phyloP scores from a whole-genome alignment of 345 rosid genomes.

The Mallotus nudiflorus region DNA sequence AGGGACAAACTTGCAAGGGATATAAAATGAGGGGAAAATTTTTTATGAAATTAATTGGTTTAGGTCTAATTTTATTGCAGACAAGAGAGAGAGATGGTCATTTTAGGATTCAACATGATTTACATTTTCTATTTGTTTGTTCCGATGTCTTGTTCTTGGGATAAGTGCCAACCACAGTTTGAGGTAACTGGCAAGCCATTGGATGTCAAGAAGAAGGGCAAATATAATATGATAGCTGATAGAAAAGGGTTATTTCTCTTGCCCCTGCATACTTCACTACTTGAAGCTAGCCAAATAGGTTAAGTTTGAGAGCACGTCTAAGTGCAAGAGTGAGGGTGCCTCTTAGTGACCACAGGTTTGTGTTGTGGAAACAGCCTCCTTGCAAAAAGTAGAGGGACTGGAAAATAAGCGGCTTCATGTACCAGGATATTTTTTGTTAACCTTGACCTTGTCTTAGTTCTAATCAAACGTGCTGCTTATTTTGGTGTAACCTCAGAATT shows the following conservation, averaged over 20 bases:
- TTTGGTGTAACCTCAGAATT: neutral
- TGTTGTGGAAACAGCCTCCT: neutral
- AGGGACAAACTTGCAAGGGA: neutral
- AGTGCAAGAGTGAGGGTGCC: neutral
- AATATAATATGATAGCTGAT: neutral
- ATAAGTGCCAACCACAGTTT: neutral
- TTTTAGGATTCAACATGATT: neutral
- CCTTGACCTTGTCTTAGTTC: neutral
- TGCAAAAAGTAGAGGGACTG: too few species aligned
- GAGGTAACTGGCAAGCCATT: neutral
- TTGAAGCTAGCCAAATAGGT: neutral
- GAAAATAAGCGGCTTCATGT: too few species aligned
- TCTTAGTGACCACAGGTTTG: neutral
- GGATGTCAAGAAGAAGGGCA: neutral
- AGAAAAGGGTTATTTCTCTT: neutral
- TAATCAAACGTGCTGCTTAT: neutral
- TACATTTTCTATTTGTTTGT: too few species aligned
- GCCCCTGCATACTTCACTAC: neutral
- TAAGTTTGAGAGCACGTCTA: neutral
- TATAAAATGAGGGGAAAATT: neutral
- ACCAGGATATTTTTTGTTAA: neutral
- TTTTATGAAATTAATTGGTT: neutral
- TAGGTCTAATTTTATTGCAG: neutral
- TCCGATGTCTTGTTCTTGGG: slow-evolving; percentile 3
- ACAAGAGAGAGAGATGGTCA: neutral